phyloP scores from a whole-genome alignment of 1,284 basidiomycete genomes.

The Apiotrichum domesticum region DNA sequence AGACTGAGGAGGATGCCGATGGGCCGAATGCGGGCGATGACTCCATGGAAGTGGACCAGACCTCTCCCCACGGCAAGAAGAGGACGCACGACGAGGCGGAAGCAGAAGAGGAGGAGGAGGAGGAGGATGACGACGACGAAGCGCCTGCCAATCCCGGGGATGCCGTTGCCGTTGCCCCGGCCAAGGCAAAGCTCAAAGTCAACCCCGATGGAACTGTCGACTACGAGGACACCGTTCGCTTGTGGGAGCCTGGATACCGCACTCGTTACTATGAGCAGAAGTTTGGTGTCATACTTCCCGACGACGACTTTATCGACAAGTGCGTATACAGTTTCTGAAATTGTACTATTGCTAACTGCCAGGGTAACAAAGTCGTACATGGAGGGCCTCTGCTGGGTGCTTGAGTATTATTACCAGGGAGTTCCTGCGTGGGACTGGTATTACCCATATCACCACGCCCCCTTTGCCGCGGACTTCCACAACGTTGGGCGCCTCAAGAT shows the following conservation, averaged over 20 bases:
- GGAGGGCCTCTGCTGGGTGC: constrained; percentile 93
- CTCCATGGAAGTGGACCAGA: constrained; percentile 20
- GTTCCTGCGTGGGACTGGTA: constrained; percentile 99
- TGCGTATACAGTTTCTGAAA: constrained; percentile 43
- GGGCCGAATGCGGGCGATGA: too few species aligned
- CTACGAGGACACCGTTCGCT: constrained; percentile 83
- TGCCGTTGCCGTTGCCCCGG: constrained; percentile 42
- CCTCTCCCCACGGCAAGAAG: constrained; percentile 54
- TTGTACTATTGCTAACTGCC: background rate
- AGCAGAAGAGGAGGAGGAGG: constrained; percentile 12
- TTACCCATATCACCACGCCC: constrained; percentile 97
- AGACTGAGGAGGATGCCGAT: constrained; percentile 8
- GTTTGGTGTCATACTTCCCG: constrained; percentile 70
- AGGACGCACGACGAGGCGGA: constrained; percentile 54
- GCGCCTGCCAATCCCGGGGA: constrained; percentile 44
- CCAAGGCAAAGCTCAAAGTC: constrained; percentile 58
- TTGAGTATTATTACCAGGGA: constrained; percentile 98
- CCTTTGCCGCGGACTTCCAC: constrained; percentile 92
- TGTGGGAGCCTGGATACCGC: constrained; percentile 92
- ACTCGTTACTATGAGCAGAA: constrained; percentile 94
- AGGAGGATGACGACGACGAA: constrained; percentile 44
- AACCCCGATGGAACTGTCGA: constrained; percentile 61
- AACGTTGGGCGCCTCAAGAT: constrained; percentile 75
- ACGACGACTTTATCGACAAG: constrained; percentile 68
- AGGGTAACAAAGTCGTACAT: constrained; percentile 80